Percentiles rank a stretch among this genome's conserved stretches.
Conservation (phyloP, 1,139 yeast species). For the Debaryomyces coudertii region DNA sequence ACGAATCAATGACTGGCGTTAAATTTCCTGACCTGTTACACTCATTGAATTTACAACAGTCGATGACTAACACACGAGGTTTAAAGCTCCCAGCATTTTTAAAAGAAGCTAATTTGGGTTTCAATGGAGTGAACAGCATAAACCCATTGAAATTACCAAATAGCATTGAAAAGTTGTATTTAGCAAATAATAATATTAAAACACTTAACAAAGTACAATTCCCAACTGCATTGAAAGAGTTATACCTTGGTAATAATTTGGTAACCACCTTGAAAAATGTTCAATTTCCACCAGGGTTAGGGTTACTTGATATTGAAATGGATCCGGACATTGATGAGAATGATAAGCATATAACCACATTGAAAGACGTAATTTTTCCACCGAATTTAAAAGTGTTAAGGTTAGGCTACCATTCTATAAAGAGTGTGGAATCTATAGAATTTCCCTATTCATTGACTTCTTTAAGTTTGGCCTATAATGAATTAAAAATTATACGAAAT, state of each 20-base stretch:
- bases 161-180: constrained; percentile 39
- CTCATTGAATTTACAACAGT: constrained; percentile 44
- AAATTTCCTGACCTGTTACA: constrained; percentile 47
- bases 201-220: constrained; percentile 49
- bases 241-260: constrained; percentile 47
- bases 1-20: constrained; percentile 52
- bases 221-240: constrained; percentile 38
- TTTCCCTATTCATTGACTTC: constrained; percentile 39
- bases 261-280: constrained; percentile 51
- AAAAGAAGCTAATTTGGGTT: constrained; percentile 37
- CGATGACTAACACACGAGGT: constrained; percentile 53
- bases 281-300: constrained; percentile 40
- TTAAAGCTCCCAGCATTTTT: constrained; percentile 42
- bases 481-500: constrained; percentile 40
- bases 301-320: constrained; percentile 47
- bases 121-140: constrained; percentile 50
- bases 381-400: constrained; percentile 38
- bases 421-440: constrained; percentile 42
- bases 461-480: constrained; percentile 45
- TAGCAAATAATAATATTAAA: constrained; percentile 47
- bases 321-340: constrained; percentile 46
- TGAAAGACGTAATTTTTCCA: constrained; percentile 48
- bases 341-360: constrained; percentile 47
- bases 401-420: constrained; percentile 46
- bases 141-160: constrained; percentile 50